Conservation (phyloP, 1,139 yeast species). For the Hanseniaspora gamundiae region DNA sequence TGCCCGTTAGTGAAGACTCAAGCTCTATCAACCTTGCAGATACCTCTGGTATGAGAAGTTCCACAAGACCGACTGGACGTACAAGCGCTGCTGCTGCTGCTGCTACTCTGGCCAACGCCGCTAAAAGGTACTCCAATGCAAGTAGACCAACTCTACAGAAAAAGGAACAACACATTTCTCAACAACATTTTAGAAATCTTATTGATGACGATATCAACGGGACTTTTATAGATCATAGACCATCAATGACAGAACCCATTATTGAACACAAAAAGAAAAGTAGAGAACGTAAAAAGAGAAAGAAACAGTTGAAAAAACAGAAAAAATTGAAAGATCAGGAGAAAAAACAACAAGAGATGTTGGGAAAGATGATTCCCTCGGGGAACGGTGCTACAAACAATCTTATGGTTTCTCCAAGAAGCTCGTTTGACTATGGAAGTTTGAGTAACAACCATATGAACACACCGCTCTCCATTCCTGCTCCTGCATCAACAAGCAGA, state of each 20-base stretch:
- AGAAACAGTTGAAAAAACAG: slow-evolving; percentile 8
- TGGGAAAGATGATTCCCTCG: neutral
- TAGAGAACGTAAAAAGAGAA: slow-evolving; percentile 8
- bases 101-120: too few relatives aligned
- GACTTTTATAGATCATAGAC: slow-evolving; percentile 24
- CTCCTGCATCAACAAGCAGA: neutral
- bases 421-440: neutral
- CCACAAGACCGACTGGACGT: too few relatives aligned
- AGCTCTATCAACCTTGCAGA: slow-evolving; percentile 15
- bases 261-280: slow-evolving; percentile 10
- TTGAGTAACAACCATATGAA: neutral
- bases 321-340: slow-evolving; percentile 5
- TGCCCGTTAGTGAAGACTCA: slow-evolving; percentile 22
- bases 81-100: too few relatives aligned
- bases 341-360: slow-evolving; percentile 1
- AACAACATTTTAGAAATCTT: slow-evolving; percentile 11
- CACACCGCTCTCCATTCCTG: neutral
- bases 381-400: neutral
- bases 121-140: too few relatives aligned
- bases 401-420: neutral
- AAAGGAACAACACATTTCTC: slow-evolving; percentile 14
- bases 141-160: neutral
- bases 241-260: slow-evolving; percentile 13
- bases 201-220: slow-evolving; percentile 11
- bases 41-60: neutral